phyloP scores from a whole-genome alignment of 192 early-diverging fungal species.

The Fimicolochytrium jonesii region DNA sequence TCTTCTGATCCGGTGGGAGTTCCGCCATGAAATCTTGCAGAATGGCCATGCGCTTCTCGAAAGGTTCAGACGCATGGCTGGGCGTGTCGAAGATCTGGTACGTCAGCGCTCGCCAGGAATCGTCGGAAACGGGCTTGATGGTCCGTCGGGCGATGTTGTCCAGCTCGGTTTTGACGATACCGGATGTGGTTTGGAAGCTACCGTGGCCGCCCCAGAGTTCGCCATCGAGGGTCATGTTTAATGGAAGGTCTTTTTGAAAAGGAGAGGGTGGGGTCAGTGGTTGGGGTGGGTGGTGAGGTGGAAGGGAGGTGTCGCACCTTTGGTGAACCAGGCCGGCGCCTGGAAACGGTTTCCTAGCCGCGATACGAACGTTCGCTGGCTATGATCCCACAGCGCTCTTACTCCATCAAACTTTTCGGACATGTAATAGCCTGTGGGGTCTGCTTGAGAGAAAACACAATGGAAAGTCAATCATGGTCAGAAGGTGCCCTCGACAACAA shows the following conservation, averaged over 20 bases:
- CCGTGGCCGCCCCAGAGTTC: slow-evolving; percentile 66
- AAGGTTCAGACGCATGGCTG: slow-evolving; percentile 30
- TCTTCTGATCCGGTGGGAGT: slow-evolving; percentile 1
- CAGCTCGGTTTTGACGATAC: slow-evolving; percentile 45
- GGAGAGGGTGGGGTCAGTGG: too few relatives aligned
- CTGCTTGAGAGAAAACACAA: slow-evolving; percentile 2
- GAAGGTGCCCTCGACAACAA: neutral
- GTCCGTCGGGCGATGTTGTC: neutral
- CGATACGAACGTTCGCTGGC: slow-evolving; percentile 39
- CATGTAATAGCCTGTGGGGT: slow-evolving; percentile 68
- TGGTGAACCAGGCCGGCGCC: slow-evolving; percentile 47
- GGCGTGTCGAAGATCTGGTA: slow-evolving; percentile 65
- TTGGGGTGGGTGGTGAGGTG: neutral
- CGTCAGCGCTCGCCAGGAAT: slow-evolving; percentile 44
- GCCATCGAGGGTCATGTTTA: slow-evolving; percentile 57
- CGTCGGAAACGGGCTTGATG: neutral
- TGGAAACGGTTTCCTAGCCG: slow-evolving; percentile 54
- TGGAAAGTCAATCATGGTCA: neutral
- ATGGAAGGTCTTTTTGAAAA: slow-evolving; percentile 35
- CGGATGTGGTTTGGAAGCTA: slow-evolving; percentile 57
- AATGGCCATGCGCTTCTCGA: slow-evolving; percentile 48
- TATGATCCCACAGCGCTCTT: slow-evolving; percentile 59
- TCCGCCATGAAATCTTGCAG: slow-evolving; percentile 32
- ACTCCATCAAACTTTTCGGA: slow-evolving; percentile 73
- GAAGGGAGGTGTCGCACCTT: neutral